Evolutionary conservation across 2,329 filamentous ascomycete species (phyloP).

Genomic region (Diaporthe citriasiana): DNA sequence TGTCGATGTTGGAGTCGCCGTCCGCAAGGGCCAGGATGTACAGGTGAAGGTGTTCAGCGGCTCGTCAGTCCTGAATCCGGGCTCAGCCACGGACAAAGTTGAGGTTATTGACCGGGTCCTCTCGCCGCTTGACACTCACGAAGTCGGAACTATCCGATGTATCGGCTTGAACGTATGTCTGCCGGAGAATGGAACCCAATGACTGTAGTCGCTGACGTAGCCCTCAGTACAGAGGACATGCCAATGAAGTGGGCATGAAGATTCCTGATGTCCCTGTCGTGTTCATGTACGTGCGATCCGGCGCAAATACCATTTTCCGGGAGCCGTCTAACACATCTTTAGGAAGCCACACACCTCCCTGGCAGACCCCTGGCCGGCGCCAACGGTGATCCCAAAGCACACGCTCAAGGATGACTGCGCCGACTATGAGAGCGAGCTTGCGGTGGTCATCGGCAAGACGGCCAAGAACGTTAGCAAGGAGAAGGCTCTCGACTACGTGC

Average conservation of each 20-base stretch:
- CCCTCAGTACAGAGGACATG: conserved; percentile 60
- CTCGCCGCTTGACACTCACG: conserved; percentile 62
- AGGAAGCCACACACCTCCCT: conserved; percentile 68
- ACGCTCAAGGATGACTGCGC: conserved; percentile 66
- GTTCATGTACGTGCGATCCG: conserved; percentile 57
- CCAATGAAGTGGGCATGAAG: conserved; percentile 65
- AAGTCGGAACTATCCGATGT: conserved; percentile 70
- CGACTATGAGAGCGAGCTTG: conserved; percentile 73
- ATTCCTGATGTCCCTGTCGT: conserved; percentile 69
- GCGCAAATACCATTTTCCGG: not conserved
- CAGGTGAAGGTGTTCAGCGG: conserved; percentile 70
- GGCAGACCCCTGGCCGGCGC: conserved; percentile 66
- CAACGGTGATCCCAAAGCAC: conserved; percentile 66
- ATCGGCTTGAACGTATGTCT: conserved; percentile 67
- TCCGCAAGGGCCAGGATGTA: conserved; percentile 69
- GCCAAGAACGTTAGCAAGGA: conserved; percentile 68
- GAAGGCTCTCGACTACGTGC: conserved; percentile 70
- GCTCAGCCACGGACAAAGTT: conserved; percentile 62
- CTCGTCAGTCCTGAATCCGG: conserved; percentile 68
- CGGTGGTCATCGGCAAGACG: conserved; percentile 66
- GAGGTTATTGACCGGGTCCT: conserved; percentile 63
- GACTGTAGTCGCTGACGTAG: not conserved
- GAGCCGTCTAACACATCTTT: conserved; percentile 1
- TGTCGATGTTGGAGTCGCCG: conserved; percentile 70
- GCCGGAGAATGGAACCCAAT: too few species aligned